Base-by-base conservation (phyloP, 768 basidiomycete species). In the Mycena rosella region DNA sequence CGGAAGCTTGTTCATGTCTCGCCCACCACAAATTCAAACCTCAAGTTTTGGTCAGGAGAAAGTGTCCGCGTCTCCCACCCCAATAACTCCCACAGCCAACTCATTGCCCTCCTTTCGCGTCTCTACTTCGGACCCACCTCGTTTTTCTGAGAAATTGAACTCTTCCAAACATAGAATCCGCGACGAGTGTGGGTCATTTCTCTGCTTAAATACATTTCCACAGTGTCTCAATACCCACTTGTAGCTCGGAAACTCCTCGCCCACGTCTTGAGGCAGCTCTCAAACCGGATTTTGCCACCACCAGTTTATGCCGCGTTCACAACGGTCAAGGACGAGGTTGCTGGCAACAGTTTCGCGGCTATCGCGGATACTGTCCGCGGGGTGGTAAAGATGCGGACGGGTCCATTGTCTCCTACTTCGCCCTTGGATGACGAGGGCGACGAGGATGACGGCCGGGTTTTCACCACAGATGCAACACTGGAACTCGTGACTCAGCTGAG, bases 231-330 rank as follows among this genome's bases (percentile, higher is more conserved):
- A n/a, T n/a, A n/a, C n/a, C n/a, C n/a, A n/a, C n/a, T n/a, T n/a
- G n/a, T n/a, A n/a, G n/a, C 89, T 11, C 86, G 88, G 54, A 94
- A 94, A 74, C 81, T 93, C 26, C 81, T 94, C 5, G 84, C 86
- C 0, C 88, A 91, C 74, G 80, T 93, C 30, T 79, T 95, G 18
- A 81, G 82, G 22, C 88, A 90, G 71, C 82, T 95, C n/a, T 85
- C 87, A 52, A 80, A 78, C 55, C 84, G 93, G 61, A 79, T 78
- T 5, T 81, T 82, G 67, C 88, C 90, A 32, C 87, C 88, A 3
- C 74, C 87, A 2, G 78, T 88, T 36, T 84, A 86, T 61, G 85
- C 87, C 42, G 72, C 75, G 8, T 77, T 85, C 29, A 76, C 77
- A 40, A 74, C 73, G 14, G 54, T 72, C 18, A 71, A 70, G 22